Evolutionary conservation across 345 rosid species (phyloP).

Genomic region (Salix dunnii): DNA sequence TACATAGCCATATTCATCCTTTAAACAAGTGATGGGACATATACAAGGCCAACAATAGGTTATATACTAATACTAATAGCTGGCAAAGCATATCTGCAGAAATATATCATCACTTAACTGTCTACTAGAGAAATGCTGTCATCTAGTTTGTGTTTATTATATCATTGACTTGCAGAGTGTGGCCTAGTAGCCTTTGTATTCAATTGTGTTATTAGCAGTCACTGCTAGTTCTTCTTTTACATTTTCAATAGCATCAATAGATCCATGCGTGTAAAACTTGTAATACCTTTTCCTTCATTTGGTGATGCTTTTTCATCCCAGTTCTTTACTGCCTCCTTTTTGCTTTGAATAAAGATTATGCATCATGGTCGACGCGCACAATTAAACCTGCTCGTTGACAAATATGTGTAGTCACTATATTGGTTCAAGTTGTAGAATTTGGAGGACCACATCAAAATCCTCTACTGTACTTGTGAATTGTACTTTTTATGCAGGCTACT

Average conservation of each 20-base stretch:
- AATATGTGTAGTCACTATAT: background rate
- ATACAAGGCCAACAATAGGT: background rate
- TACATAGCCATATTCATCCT: background rate
- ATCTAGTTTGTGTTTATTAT: background rate
- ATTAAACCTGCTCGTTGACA: background rate
- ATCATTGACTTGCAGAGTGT: background rate
- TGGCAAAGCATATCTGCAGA: background rate
- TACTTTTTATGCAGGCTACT: constrained; percentile 55
- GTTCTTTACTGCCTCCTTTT: background rate
- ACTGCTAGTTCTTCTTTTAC: background rate
- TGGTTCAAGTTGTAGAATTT: background rate
- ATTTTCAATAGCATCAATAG: background rate
- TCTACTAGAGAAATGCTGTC: background rate
- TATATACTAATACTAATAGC: background rate
- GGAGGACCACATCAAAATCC: background rate
- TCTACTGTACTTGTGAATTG: constrained; percentile 6
- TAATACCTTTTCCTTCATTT: background rate
- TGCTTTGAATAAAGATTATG: background rate
- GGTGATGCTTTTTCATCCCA: background rate
- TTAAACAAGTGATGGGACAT: background rate
- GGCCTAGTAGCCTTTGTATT: background rate
- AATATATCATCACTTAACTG: background rate
- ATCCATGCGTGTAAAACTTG: background rate
- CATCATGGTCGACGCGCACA: background rate
- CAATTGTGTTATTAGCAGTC: background rate